Evolutionary conservation across 371 early-diverging fungal species (phyloP), one percentile per base, ranked within the genome.

Genomic region (Syncephalastrum racemosum): DNA sequence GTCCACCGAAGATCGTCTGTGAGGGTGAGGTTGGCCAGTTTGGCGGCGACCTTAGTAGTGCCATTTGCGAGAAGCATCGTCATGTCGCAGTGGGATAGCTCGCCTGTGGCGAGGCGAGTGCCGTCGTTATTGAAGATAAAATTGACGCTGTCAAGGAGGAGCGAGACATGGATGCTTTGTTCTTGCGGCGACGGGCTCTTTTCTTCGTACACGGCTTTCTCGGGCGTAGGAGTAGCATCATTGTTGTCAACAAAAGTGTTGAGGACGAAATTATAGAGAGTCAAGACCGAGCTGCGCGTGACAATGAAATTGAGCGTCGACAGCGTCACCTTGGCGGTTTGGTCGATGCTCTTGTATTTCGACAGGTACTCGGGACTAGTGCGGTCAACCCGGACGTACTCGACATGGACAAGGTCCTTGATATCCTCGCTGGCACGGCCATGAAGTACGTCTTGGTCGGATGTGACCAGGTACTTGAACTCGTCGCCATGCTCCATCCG

Each of bases 61-160:
- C 77, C 73, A 4, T 81, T 73, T 12, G 76, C 73, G 58, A 95
- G 60, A 0, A 85, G 61, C 0, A 93, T 81, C 0, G 86, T 73
- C 41, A 92, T 74, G 25, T 90, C 84, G 14, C 92, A 90, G 4
- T 84, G 80, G 0, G 86, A 89, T 5, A 96, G 76, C 14, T 83
- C 81, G 31, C 87, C 82, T 0, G 92, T 87, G 1, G 96, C 93
- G 18, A 96, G 72, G 1, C 87, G 83, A 4, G 70, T 68, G 4
- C 92, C 93, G 56, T 93, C 91, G 56, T 94, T 88, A 59, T 92
- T 91, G n/a, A 96, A 67, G 12, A 91, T 78, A 60, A 96, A 83
- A 42, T 87, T 83, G 18, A 96, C 87, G 57, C 92, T 88, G 24
- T 86, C 89, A 58, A 97, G 75, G 25, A 76, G 78, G 2, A 90